Conservation (phyloP, 495 filamentous ascomycete species). For the Podospora conica region DNA sequence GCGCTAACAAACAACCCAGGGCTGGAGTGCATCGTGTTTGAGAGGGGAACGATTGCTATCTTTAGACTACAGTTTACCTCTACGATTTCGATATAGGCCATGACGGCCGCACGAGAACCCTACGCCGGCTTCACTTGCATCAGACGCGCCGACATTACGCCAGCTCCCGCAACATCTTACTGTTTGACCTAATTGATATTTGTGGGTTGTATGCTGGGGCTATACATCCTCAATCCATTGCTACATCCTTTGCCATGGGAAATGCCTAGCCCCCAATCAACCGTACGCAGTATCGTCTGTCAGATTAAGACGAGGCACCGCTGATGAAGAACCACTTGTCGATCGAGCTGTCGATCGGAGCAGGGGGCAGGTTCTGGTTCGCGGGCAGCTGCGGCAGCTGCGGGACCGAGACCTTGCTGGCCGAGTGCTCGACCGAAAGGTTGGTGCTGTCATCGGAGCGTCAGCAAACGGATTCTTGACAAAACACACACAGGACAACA, state of each 20-base stretch:
- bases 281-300: not conserved
- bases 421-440: constrained; percentile 62
- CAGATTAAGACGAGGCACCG: constrained; percentile 76
- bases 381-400: constrained; percentile 66
- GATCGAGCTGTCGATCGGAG: constrained; percentile 89
- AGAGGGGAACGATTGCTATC: not conserved
- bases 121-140: no score
- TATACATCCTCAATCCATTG: not conserved
- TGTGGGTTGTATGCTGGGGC: not conserved
- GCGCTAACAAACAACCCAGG: no score
- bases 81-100: not conserved
- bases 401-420: constrained; percentile 55
- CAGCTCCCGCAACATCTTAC: no score
- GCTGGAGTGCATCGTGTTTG: no score
- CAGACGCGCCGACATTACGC: no score
- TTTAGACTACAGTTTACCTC: not conserved
- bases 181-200: not conserved
- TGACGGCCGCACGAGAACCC: no score
- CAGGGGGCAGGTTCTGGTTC: constrained; percentile 70
- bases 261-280: not conserved
- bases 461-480: not conserved
- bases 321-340: constrained; percentile 99
- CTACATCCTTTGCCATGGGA: not conserved
- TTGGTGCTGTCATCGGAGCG: constrained; percentile 56
- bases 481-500: constrained; percentile 30